These are phyloP conservation scores for Biscutella laevigata DNA, from an alignment of 441 rosid species.

Conservation along the genomic window DNA sequence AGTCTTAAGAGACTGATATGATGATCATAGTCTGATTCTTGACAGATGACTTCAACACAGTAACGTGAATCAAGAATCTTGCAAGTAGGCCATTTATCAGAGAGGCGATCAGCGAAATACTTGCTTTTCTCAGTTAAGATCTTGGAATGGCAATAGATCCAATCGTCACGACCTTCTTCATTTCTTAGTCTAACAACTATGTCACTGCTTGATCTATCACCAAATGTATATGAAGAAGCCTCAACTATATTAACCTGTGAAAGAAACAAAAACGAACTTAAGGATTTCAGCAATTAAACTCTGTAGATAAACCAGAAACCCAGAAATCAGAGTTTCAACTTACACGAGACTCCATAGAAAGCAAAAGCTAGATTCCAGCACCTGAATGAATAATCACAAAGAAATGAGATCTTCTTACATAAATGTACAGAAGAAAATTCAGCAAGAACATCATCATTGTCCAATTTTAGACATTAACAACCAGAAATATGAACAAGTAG, in stretches of 20 bases:
- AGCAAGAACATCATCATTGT: conserved; percentile 3
- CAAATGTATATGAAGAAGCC: conserved; percentile 47
- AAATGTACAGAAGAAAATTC: neutral
- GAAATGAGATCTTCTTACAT: conserved; percentile 10
- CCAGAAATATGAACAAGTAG: neutral
- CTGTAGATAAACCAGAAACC: neutral
- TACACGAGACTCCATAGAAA: conserved; percentile 30
- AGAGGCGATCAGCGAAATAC: conserved; percentile 81
- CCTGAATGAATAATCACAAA: conserved; percentile 16
- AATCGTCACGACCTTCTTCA: conserved; percentile 69
- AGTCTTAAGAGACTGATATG: conserved; percentile 69
- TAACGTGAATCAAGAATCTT: conserved; percentile 86
- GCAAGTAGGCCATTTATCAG: conserved; percentile 87
- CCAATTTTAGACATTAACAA: neutral
- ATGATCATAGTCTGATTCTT: conserved; percentile 65
- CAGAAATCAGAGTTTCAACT: conserved; percentile 3
- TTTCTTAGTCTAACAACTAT: conserved; percentile 80
- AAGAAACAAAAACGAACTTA: neutral
- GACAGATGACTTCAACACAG: conserved; percentile 79
- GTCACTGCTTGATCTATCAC: conserved; percentile 77
- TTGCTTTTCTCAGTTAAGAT: conserved; percentile 60
- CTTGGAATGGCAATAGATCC: conserved; percentile 80
- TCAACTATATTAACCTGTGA: conserved; percentile 33
- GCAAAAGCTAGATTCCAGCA: neutral
- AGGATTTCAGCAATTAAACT: neutral